These are phyloP conservation scores for Sporothrix humicola DNA, from an alignment of 2,329 filamentous ascomycete genomes.

Conservation along the genomic window DNA sequence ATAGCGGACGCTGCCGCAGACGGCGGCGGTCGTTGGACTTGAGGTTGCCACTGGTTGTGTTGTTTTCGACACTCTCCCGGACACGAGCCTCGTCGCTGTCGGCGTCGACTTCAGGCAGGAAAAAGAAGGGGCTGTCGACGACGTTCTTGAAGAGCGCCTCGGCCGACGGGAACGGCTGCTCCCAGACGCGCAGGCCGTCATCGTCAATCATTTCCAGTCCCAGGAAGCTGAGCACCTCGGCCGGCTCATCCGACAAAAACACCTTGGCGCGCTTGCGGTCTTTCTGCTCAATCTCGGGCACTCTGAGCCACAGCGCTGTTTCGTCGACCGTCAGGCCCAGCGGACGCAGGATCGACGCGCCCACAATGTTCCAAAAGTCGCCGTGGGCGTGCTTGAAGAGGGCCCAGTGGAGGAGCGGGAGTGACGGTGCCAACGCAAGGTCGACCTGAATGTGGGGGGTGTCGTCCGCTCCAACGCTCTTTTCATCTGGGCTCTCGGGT, in stretches of 20 bases:
- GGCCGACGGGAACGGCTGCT: constrained; percentile 59
- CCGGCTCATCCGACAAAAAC: constrained; percentile 64
- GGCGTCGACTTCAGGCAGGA: constrained; percentile 42
- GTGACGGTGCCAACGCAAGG: constrained; percentile 58
- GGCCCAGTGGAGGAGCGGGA: constrained; percentile 62
- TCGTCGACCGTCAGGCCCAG: constrained; percentile 71
- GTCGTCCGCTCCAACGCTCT: background rate
- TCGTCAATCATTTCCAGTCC: constrained; percentile 54
- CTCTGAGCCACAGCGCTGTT: constrained; percentile 66
- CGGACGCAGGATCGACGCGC: constrained; percentile 66
- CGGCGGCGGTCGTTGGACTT: constrained; percentile 64
- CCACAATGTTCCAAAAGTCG: constrained; percentile 71
- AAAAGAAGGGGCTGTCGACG: constrained; percentile 64
- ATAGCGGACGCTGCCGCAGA: constrained; percentile 61
- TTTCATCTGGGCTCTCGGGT: background rate
- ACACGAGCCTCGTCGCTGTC: constrained; percentile 31
- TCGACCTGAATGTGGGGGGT: constrained; percentile 69
- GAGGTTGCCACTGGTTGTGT: constrained; percentile 33
- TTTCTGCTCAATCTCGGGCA: constrained; percentile 68
- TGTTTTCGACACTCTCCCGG: background rate
- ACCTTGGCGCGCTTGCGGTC: constrained; percentile 64
- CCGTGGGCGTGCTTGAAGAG: constrained; percentile 73
- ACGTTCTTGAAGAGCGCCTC: constrained; percentile 68
- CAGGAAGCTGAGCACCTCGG: constrained; percentile 64
- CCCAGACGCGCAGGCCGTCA: constrained; percentile 50